These are phyloP conservation scores for Mycena venus DNA, from an alignment of 768 basidiomycete species.

Conservation along the genomic window DNA sequence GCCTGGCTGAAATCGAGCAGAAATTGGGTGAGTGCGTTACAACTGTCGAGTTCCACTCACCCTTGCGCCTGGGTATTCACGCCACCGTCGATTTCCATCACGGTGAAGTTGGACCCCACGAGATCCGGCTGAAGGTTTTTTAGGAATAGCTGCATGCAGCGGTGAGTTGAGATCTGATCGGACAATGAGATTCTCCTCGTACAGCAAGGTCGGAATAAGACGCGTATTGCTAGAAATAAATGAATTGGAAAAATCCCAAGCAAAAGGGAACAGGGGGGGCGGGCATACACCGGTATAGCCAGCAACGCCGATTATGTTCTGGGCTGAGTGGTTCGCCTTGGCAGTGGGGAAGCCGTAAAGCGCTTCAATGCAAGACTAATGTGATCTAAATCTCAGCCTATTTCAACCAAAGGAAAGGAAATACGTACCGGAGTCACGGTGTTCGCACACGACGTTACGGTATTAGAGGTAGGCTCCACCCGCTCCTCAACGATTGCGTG, in stretches of 20 bases:
- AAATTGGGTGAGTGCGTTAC: too few species aligned
- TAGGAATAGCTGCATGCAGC: conserved; percentile 30
- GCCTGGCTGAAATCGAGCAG: conserved; percentile 10
- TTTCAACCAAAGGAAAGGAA: too few species aligned
- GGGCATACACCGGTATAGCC: conserved; percentile 39
- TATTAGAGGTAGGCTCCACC: background rate
- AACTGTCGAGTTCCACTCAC: too few species aligned
- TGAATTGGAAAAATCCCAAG: background rate
- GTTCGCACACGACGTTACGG: conserved; percentile 9
- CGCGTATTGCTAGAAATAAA: conserved; percentile 37
- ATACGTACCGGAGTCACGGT: conserved; percentile 9
- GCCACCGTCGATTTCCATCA: conserved; percentile 38
- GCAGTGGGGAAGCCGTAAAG: conserved; percentile 18
- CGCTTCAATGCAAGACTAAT: conserved; percentile 15
- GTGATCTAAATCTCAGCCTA: too few species aligned
- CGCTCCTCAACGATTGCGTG: background rate
- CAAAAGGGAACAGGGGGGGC: background rate
- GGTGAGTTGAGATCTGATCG: too few species aligned
- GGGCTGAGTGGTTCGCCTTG: conserved; percentile 1
- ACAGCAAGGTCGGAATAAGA: conserved; percentile 42
- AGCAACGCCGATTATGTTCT: conserved; percentile 49
- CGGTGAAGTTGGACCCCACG: conserved; percentile 30
- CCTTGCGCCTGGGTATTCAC: conserved; percentile 39
- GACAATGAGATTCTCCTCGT: background rate
- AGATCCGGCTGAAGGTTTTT: conserved; percentile 15